These are phyloP conservation scores for Pyracantha coccinea DNA, from an alignment of 331 rosid species.

Conservation along the genomic window DNA sequence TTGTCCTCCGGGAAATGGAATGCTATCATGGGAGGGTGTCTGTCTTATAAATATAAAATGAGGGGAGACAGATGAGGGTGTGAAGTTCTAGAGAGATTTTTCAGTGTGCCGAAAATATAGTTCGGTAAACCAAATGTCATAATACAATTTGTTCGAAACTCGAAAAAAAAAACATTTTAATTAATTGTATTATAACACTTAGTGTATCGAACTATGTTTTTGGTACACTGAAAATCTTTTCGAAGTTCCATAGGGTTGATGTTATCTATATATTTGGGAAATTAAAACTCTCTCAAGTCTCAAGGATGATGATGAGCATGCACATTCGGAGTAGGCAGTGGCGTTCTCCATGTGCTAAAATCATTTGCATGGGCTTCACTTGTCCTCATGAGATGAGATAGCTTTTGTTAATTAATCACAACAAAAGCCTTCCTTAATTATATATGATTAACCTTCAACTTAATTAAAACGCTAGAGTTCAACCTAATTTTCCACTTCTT, in stretches of 20 bases:
- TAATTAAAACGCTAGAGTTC: background rate
- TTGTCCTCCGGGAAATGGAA: constrained; percentile 42
- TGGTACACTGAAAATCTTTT: too few relatives aligned
- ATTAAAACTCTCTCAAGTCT: background rate
- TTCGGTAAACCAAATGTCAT: too few relatives aligned
- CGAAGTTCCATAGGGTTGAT: background rate
- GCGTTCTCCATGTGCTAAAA: constrained; percentile 58
- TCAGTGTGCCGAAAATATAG: too few relatives aligned
- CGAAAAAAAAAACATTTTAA: too few relatives aligned
- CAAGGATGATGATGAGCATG: background rate
- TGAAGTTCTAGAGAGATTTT: constrained; percentile 3
- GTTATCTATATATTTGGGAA: constrained; percentile 3
- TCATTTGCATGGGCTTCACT: constrained; percentile 61
- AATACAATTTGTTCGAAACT: too few relatives aligned
- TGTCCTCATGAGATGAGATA: constrained; percentile 27
- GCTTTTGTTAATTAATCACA: constrained; percentile 2
- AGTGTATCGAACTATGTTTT: too few relatives aligned
- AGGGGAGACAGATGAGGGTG: background rate
- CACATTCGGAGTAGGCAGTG: constrained; percentile 1
- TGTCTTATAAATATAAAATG: constrained; percentile 21
- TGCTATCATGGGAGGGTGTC: constrained; percentile 38
- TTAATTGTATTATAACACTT: too few relatives aligned
- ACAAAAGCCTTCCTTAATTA: background rate
- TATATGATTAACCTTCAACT: background rate
- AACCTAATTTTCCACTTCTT: background rate